A percentile compares a stretch with the other conserved stretches of the same genome.
Evolutionary conservation across 495 filamentous ascomycete species (phyloP).

Genomic region (Gamarada debralockiae): DNA sequence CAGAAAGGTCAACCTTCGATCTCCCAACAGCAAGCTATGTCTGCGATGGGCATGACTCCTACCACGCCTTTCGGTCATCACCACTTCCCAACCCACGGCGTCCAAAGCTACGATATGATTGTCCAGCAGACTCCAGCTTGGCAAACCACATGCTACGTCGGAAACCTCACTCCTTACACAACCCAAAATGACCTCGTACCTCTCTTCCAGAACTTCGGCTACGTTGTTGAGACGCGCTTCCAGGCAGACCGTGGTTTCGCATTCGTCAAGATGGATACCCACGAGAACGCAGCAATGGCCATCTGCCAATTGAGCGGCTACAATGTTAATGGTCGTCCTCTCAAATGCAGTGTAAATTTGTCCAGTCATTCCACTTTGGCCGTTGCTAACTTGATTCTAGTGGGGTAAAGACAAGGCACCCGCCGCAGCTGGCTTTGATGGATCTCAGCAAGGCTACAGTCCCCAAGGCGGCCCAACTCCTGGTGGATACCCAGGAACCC

Average conservation of each 20-base stretch:
- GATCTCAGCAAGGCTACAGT: constrained; percentile 69
- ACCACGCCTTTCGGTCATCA: constrained; percentile 96
- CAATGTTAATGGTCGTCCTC: constrained; percentile 92
- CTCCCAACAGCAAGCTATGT: constrained; percentile 95
- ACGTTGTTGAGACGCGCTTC: constrained; percentile 94
- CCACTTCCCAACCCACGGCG: constrained; percentile 94
- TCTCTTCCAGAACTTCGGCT: constrained; percentile 97
- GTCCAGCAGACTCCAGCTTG: constrained; percentile 94
- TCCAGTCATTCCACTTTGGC: constrained; percentile 1
- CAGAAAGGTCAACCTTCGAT: constrained; percentile 99
- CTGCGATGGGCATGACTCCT: constrained; percentile 97
- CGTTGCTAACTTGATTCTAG: constrained; percentile 41
- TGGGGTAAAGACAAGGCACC: constrained; percentile 99
- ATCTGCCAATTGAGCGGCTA: constrained; percentile 97
- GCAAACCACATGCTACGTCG: constrained; percentile 99
- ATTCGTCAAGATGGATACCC: constrained; percentile 98
- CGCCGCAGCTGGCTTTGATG: constrained; percentile 77
- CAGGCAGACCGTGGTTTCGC: constrained; percentile 98
- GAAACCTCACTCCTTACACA: constrained; percentile 97
- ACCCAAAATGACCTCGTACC: constrained; percentile 93
- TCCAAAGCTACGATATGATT: constrained; percentile 98
- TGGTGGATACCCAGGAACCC: constrained; percentile 62
- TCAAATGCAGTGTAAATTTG: constrained; percentile 94
- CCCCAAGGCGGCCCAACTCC: constrained; percentile 54
- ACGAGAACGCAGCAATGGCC: constrained; percentile 97